Evolutionary conservation across 176 grass and related monocot species (phyloP), one percentile per base, ranked within the genome.

Genomic region (Oryza coarctata): DNA sequence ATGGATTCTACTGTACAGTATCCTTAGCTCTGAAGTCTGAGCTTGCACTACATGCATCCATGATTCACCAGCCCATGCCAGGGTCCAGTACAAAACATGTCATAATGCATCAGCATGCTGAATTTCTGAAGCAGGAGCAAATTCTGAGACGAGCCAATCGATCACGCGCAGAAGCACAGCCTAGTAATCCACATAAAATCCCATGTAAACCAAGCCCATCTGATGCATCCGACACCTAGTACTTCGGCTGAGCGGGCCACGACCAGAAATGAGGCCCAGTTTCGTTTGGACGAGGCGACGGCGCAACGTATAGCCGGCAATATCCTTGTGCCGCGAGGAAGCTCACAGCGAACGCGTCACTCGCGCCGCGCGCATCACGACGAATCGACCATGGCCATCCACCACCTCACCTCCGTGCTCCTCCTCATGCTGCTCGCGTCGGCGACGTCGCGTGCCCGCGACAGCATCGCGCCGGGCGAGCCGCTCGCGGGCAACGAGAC

Each of bases 401-500:
- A 61, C 29, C 25, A 6, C 18, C 27, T 81, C 43, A 18, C n/a
- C 58, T 65, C 71, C 35, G 45, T 65, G 1, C 65, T 63, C 9
- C 62, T 82, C 5, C 40, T 73, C 12, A 27, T 84, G 15, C 17
- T 85, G 3, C 17, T 70, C 5, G 50, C 83, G 74, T 39, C 70
- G 35, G 33, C 61, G 29, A 38, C 23, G 43, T 69, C 68, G 10
- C 79, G 28, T 10, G 80, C 69, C 44, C 15, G 83, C 14, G 84
- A 92, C 80, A 34, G 30, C 63, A 80, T 92, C 75, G 12, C 71
- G 18, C 66, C 68, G 31, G 80, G 70, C 65, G 44, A 86, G 43
- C 87, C 87, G 18, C 86, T 92, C 6, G 43, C 52, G 1, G 83
- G 64, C 27, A 72, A 83, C 80, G 83, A 80, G 1, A 86, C 80